Evolutionary conservation across 176 grass and related monocot species (phyloP).

Genomic region (Leersia perrieri): DNA sequence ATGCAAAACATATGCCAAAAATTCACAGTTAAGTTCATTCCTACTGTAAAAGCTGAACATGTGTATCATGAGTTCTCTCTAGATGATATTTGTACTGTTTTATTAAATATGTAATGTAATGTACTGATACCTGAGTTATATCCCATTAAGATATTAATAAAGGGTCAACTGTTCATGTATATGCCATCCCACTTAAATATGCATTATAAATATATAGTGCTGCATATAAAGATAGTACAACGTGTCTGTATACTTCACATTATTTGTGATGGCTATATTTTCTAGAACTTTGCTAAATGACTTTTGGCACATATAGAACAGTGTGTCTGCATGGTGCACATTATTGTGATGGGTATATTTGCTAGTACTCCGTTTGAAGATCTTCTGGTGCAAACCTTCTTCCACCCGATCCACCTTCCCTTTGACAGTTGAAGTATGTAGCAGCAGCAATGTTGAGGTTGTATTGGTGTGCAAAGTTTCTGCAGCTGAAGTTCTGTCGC

Average conservation of each 20-base stretch:
- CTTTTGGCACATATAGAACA: no score
- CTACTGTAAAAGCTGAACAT: neutral
- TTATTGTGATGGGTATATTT: neutral
- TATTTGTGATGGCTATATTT: conserved; percentile 17
- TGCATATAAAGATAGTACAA: conserved; percentile 13
- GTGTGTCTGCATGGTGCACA: neutral
- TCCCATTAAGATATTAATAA: conserved; percentile 14
- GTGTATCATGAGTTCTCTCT: neutral
- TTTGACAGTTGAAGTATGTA: conserved; percentile 78
- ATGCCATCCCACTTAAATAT: neutral
- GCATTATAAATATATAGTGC: neutral
- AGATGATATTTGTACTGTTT: neutral
- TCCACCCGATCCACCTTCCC: conserved; percentile 65
- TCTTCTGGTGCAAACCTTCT: conserved; percentile 43
- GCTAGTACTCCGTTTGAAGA: conserved; percentile 8
- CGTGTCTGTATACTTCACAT: conserved; percentile 19
- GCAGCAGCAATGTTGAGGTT: conserved; percentile 57
- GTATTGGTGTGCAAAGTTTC: conserved; percentile 47
- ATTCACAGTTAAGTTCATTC: neutral
- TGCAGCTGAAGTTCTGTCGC: conserved; percentile 62
- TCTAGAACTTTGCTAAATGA: no score
- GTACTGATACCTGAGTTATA: conserved; percentile 16
- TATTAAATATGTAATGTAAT: neutral
- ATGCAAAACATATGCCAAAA: neutral
- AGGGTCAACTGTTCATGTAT: neutral